Conservation (phyloP, 768 basidiomycete species). For the Hysterangium stoloniferum region DNA sequence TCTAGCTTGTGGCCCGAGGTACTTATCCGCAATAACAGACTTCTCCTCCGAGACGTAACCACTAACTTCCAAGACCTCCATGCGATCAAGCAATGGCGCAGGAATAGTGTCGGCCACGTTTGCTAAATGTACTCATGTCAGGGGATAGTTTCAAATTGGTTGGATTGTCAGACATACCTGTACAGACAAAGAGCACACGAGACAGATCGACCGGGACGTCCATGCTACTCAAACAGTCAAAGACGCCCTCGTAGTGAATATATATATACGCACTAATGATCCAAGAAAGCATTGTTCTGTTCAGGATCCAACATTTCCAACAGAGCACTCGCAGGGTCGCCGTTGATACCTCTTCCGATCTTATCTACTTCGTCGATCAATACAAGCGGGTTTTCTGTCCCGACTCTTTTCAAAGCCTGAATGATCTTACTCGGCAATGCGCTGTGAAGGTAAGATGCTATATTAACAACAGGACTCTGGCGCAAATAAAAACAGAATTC, state of each 20-base stretch:
- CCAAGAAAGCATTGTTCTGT: conserved; percentile 89
- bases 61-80: conserved; percentile 93
- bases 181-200: conserved; percentile 95
- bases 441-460: conserved; percentile 27
- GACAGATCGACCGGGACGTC: conserved; percentile 96
- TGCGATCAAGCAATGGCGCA: conserved; percentile 86
- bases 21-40: conserved; percentile 75
- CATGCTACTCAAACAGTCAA: conserved; percentile 47
- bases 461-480: conserved; percentile 4
- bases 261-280: conserved; percentile 73
- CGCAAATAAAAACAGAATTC: conserved; percentile 19
- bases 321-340: conserved; percentile 86
- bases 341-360: conserved; percentile 85
- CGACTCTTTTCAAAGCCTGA: conserved; percentile 87
- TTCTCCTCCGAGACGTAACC: conserved; percentile 96
- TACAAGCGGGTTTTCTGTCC: conserved; percentile 90
- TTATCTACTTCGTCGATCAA: conserved; percentile 96
- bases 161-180: conserved; percentile 33
- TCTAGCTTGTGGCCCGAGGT: conserved; percentile 89
- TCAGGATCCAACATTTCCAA: conserved; percentile 93
- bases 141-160: neutral
- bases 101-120: conserved; percentile 93
- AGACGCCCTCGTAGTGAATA: conserved; percentile 7
- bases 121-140: conserved; percentile 31
- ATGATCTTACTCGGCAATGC: conserved; percentile 94